Base-by-base conservation (phyloP, 441 rosid genomes). In the Hura crepitans region DNA sequence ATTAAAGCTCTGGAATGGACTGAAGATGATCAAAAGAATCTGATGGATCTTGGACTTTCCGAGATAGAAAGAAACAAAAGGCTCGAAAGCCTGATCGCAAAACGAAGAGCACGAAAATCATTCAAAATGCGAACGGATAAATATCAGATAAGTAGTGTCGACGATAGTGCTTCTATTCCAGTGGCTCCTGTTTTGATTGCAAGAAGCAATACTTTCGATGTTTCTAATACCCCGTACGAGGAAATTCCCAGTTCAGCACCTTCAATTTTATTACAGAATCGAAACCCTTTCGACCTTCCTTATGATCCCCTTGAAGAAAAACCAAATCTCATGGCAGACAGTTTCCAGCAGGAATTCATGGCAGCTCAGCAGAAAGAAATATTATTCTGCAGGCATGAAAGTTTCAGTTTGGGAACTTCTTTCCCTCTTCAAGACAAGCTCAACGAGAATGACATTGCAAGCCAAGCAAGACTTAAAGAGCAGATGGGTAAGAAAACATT, bases 211-310 rank as follows among this genome's bases (percentile, higher is more conserved):
- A 78, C 75, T 68, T 83, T 83, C 35, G 78, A 71, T 30, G 63
- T 69, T 64, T 60, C 68, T 12, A 65, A 62, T 46, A 53, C 59
- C 56, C 63, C 65, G 3, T 78, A 77, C 14, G 74, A 72, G 15
- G 61, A 75, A 43, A 61, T 83, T 62, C 97, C 97, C 25, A 86
- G 93, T 61, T 92, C 99, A 43, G 99, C 99, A 17, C 99, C 97
- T 74, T 89, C 95, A 0, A 59, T 87, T 70, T 33, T 94, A 74
- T 68, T 87, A 70, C 96, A 89, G 25, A 72, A 69, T 33, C 75
- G 84, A 72, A 90, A 90, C 69, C 97, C 99, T 2, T 92, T 95
- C 54, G 97, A 95, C 72, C 84, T 92, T 71, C 97, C 97, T 5
- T 92, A 92, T 5, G 99, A 89, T 18, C 91, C 94, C 20, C 72